A percentile compares a stretch with the other conserved stretches of the same genome.
Evolutionary conservation across 495 filamentous ascomycete genomes (phyloP).

Genomic region (Patellaria atrata): DNA sequence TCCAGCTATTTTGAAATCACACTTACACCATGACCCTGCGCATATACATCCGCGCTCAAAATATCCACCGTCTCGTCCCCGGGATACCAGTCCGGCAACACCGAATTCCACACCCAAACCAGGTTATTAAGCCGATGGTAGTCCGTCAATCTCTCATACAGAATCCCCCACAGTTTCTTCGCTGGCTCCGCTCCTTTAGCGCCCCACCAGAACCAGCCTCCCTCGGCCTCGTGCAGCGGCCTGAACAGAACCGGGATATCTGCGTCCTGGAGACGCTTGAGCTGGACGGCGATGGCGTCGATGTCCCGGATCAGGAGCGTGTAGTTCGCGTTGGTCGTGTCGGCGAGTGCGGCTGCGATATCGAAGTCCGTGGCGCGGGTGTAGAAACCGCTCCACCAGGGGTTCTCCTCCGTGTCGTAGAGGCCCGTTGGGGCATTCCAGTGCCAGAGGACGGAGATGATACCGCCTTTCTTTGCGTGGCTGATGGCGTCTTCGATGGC

Average conservation of each 20-base stretch:
- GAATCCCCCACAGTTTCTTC: conserved; percentile 29
- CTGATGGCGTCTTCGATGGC: conserved; percentile 34
- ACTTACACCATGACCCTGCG: conserved; percentile 7
- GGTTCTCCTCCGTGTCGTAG: conserved; percentile 28
- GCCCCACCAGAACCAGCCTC: conserved; percentile 40
- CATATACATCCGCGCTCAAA: conserved; percentile 26
- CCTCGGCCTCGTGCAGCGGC: conserved; percentile 37
- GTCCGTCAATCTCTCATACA: conserved; percentile 32
- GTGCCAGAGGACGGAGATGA: conserved; percentile 35
- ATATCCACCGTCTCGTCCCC: conserved; percentile 32
- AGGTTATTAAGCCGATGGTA: conserved; percentile 32
- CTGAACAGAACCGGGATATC: conserved; percentile 32
- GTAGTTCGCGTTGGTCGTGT: conserved; percentile 31
- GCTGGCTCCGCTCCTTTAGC: conserved; percentile 32
- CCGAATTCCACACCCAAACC: conserved; percentile 38
- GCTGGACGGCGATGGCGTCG: conserved; percentile 34
- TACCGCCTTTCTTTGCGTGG: conserved; percentile 29
- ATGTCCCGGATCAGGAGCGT: conserved; percentile 34
- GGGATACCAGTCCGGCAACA: conserved; percentile 32
- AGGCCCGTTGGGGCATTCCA: conserved; percentile 29
- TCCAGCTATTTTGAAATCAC: too few relatives aligned
- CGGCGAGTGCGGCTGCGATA: conserved; percentile 25
- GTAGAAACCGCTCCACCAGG: conserved; percentile 37
- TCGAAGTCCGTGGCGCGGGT: conserved; percentile 34
- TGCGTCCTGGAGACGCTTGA: conserved; percentile 28